phyloP scores from a whole-genome alignment of 257 asterid genomes.

The Nicotiana obtusifolia region DNA sequence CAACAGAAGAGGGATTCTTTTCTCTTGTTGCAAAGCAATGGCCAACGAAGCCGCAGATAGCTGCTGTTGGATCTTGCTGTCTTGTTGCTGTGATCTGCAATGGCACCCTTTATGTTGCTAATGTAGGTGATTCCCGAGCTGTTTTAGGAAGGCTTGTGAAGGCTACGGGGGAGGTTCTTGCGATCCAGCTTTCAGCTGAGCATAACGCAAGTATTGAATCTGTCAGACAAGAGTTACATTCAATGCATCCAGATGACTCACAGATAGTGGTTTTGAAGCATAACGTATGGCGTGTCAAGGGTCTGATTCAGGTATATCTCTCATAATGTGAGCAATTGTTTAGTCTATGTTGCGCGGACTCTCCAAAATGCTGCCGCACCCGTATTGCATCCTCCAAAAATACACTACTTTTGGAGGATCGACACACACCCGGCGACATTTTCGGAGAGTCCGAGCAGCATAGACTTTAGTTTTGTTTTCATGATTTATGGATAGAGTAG shows the following conservation, averaged over 20 bases:
- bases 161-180: slow-evolving; percentile 45
- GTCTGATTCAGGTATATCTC: slow-evolving; percentile 40
- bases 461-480: neutral
- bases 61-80: slow-evolving; percentile 52
- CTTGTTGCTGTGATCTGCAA: slow-evolving; percentile 36
- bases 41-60: slow-evolving; percentile 40
- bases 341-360: neutral
- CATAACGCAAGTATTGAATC: slow-evolving; percentile 45
- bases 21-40: slow-evolving; percentile 40
- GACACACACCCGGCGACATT: too few relatives aligned
- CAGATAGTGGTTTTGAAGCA: slow-evolving; percentile 44
- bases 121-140: slow-evolving; percentile 46
- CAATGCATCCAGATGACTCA: slow-evolving; percentile 47
- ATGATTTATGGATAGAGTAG: neutral
- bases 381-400: too few relatives aligned
- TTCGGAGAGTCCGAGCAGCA: too few relatives aligned
- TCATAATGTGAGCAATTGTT: neutral
- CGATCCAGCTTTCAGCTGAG: slow-evolving; percentile 41
- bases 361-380: too few relatives aligned
- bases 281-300: slow-evolving; percentile 52
- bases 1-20: slow-evolving; percentile 46
- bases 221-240: slow-evolving; percentile 41
- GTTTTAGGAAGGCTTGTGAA: slow-evolving; percentile 41
- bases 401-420: too few relatives aligned
- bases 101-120: slow-evolving; percentile 36